A percentile compares a stretch with the other conserved stretches of the same genome.
Evolutionary conservation across 2,329 filamentous ascomycete genomes (phyloP).

Genomic region (Colletotrichum scovillei): DNA sequence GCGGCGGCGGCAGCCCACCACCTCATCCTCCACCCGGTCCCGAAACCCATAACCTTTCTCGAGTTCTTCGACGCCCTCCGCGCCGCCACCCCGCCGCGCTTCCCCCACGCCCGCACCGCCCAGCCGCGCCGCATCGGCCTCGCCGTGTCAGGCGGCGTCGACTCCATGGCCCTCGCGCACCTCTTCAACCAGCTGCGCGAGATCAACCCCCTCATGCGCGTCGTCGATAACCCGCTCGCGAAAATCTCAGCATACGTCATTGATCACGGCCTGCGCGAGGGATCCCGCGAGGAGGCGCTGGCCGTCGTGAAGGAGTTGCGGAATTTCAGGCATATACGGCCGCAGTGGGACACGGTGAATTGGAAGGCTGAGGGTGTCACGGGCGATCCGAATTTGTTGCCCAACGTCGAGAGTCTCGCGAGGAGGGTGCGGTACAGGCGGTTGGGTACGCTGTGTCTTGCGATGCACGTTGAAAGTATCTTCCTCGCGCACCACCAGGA

Average conservation of each 20-base stretch:
- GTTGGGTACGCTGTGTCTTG: conserved; percentile 71
- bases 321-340: conserved; percentile 43
- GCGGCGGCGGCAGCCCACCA: conserved; percentile 37
- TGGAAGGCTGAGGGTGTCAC: conserved; percentile 57
- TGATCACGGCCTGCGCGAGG: conserved; percentile 67
- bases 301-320: conserved; percentile 55
- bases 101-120: conserved; percentile 51
- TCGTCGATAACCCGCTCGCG: conserved; percentile 58
- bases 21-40: conserved; percentile 49
- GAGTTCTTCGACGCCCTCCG: conserved; percentile 61
- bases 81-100: conserved; percentile 62
- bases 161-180: conserved; percentile 95
- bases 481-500: conserved; percentile 89
- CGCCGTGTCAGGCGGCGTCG: conserved; percentile 91
- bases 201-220: conserved; percentile 45
- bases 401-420: conserved; percentile 82
- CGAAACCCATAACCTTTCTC: conserved; percentile 49
- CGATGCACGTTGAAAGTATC: conserved; percentile 65
- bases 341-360: conserved; percentile 48
- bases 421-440: conserved; percentile 78
- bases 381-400: conserved; percentile 49
- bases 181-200: conserved; percentile 68
- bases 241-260: conserved; percentile 61
- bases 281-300: conserved; percentile 63
- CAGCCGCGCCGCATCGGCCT: conserved; percentile 64